These are phyloP conservation scores for Aristolochia fimbriata DNA, from an alignment of 164 flowering plant species.

Conservation along the genomic window DNA sequence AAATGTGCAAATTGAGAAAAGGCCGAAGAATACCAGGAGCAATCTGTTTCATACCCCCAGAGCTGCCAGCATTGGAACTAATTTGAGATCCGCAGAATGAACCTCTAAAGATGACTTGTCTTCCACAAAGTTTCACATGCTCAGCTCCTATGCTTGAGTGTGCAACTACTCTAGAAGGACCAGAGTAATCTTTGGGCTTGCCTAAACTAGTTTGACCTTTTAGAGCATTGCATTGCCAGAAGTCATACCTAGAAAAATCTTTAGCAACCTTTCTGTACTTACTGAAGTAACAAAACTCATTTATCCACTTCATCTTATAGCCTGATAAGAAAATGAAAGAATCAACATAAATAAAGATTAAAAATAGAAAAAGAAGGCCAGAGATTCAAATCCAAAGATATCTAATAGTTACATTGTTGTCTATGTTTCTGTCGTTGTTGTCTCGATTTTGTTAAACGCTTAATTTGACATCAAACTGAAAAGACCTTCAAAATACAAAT, in stretches of 20 bases:
- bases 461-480: too few species aligned
- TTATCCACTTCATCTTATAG: constrained; percentile 15
- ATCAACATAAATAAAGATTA: neutral
- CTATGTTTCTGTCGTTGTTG: too few species aligned
- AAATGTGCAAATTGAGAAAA: constrained; percentile 10
- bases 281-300: constrained; percentile 3
- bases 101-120: neutral
- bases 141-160: neutral
- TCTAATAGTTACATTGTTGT: too few species aligned
- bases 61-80: constrained; percentile 2
- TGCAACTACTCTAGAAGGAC: neutral
- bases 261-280: constrained; percentile 1
- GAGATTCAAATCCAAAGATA: too few species aligned
- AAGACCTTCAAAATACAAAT: too few species aligned
- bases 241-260: constrained; percentile 4
- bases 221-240: neutral
- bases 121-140: constrained; percentile 1
- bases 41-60: constrained; percentile 8
- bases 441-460: too few species aligned
- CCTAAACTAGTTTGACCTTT: neutral
- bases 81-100: constrained; percentile 2
- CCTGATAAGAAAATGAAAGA: neutral
- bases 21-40: constrained; percentile 11
- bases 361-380: too few species aligned
- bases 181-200: neutral